These are phyloP conservation scores for Nelumbo lutea DNA, from an alignment of 164 flowering plant genomes.

Conservation along the genomic window DNA sequence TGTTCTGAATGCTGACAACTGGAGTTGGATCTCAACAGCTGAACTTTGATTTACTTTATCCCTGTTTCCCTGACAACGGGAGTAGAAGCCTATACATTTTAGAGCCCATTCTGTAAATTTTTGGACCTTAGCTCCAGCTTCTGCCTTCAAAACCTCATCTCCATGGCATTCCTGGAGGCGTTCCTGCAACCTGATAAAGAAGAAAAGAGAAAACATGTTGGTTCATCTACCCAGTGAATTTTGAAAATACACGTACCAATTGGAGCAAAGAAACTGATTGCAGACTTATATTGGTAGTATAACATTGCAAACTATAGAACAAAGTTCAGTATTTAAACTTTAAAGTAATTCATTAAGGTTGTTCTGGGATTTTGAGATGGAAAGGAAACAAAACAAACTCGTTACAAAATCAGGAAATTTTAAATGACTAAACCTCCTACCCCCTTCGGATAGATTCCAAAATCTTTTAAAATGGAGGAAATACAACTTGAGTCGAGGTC, in stretches of 20 bases:
- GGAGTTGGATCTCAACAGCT: conserved; percentile 75
- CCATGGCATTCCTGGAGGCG: conserved; percentile 93
- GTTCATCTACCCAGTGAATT: background rate
- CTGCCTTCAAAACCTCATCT: conserved; percentile 89
- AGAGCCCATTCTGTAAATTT: conserved; percentile 97
- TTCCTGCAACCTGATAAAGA: conserved; percentile 67
- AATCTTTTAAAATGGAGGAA: too few relatives aligned
- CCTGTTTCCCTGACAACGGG: conserved; percentile 65
- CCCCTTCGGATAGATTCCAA: too few relatives aligned
- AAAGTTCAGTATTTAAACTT: too few relatives aligned
- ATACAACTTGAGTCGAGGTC: too few relatives aligned
- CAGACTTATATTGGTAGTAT: too few relatives aligned
- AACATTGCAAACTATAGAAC: background rate
- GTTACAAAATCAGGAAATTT: too few relatives aligned
- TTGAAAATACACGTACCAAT: background rate
- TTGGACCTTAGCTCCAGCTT: conserved; percentile 92
- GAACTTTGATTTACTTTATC: conserved; percentile 59
- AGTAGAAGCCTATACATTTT: conserved; percentile 88
- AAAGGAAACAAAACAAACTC: too few relatives aligned
- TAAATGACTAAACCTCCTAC: too few relatives aligned
- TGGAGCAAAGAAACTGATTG: background rate
- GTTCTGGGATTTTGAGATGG: too few relatives aligned
- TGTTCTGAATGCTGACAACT: conserved; percentile 76
- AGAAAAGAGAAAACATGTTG: conserved; percentile 2
- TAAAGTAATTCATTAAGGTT: too few relatives aligned